These are phyloP conservation scores for Calonectria hongkongensis DNA, from an alignment of 2,329 filamentous ascomycete species.

Conservation along the genomic window DNA sequence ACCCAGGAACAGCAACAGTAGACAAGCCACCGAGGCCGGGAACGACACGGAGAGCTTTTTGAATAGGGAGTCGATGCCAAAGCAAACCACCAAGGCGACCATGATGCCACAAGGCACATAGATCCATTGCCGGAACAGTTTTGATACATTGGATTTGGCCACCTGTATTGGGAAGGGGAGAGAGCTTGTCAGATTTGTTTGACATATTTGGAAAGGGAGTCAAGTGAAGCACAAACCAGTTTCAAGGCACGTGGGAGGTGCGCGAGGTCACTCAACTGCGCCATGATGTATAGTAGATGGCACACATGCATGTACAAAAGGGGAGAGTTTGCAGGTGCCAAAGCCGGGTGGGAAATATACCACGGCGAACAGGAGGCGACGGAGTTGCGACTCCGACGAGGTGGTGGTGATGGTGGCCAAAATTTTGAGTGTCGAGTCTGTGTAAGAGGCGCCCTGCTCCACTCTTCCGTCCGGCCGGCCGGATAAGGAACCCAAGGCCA, in stretches of 20 bases:
- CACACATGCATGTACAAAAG: conserved; percentile 10
- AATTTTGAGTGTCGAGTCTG: neutral
- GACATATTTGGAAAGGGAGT: neutral
- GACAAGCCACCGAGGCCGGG: conserved; percentile 75
- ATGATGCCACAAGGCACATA: conserved; percentile 68
- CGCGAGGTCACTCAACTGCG: conserved; percentile 41
- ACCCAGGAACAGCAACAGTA: conserved; percentile 72
- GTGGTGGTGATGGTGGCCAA: conserved; percentile 25
- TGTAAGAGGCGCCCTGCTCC: neutral
- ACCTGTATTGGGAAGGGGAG: conserved; percentile 36
- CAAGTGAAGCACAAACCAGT: conserved; percentile 42
- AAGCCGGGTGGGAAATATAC: conserved; percentile 7
- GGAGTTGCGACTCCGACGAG: conserved; percentile 42
- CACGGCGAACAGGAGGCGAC: conserved; percentile 11
- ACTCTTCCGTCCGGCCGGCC: conserved; percentile 18
- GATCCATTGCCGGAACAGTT: conserved; percentile 64
- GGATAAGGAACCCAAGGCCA: neutral
- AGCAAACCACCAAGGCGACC: conserved; percentile 64
- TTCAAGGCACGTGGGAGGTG: conserved; percentile 48
- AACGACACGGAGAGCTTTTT: conserved; percentile 71
- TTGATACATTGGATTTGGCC: conserved; percentile 42
- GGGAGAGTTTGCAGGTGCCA: conserved; percentile 19
- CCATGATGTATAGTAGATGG: conserved; percentile 43
- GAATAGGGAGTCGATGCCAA: conserved; percentile 66
- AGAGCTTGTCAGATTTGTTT: conserved; percentile 33